Evolutionary conservation across 2,329 filamentous ascomycete species (phyloP).

Genomic region (Penicillium sp.): DNA sequence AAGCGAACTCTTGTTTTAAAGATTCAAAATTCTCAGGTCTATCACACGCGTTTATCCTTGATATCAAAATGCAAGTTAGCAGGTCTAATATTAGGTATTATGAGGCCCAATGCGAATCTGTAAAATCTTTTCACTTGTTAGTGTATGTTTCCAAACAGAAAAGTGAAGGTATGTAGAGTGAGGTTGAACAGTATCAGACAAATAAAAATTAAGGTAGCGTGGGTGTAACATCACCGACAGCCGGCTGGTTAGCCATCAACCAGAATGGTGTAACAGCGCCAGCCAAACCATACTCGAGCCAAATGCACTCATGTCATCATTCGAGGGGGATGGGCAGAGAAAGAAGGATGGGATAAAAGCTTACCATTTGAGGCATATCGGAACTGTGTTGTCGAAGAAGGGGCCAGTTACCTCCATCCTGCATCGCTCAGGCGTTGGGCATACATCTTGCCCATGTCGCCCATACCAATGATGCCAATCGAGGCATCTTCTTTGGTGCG

Average conservation of each 20-base stretch:
- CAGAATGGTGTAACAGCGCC: constrained; percentile 71
- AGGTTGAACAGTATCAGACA: constrained; percentile 65
- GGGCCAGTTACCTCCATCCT: constrained; percentile 83
- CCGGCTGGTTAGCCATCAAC: constrained; percentile 56
- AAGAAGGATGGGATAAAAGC: constrained; percentile 8
- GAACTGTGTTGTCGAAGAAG: constrained; percentile 2
- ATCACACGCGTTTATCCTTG: constrained; percentile 93
- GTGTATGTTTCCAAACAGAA: constrained; percentile 13
- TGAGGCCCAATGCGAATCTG: constrained; percentile 6
- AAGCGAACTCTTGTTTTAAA: constrained; percentile 76
- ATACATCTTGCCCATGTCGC: constrained; percentile 99
- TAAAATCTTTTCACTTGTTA: constrained; percentile 23
- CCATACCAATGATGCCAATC: constrained; percentile 96
- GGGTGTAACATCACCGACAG: constrained; percentile 98
- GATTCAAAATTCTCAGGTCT: constrained; percentile 81
- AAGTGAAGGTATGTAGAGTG: constrained; percentile 11
- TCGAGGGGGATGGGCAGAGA: constrained; percentile 19
- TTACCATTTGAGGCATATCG: constrained; percentile 14
- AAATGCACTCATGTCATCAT: constrained; percentile 99
- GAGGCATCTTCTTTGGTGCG: constrained; percentile 64
- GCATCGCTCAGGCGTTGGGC: constrained; percentile 81
- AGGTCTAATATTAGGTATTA: background rate
- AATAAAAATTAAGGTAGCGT: constrained; percentile 87
- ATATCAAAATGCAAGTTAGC: constrained; percentile 29
- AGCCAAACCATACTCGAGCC: constrained; percentile 90